phyloP scores from a whole-genome alignment of 331 rosid species.

The Stylosanthes scabra region DNA sequence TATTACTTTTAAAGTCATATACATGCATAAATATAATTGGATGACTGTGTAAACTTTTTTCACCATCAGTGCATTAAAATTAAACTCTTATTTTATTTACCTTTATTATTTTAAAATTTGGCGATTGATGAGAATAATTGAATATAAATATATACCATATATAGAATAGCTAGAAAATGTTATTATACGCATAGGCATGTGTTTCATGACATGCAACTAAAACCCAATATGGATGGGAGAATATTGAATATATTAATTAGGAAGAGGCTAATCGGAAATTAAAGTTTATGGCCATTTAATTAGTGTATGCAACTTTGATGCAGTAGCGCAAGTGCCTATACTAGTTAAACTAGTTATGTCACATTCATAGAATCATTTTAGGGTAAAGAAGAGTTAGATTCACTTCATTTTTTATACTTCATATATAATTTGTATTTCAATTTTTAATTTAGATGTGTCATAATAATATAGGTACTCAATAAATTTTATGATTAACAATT shows the following conservation, averaged over 20 bases:
- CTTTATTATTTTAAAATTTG: too few relatives aligned
- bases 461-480: background rate
- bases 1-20: too few relatives aligned
- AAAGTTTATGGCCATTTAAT: conserved; percentile 12
- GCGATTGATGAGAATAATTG: too few relatives aligned
- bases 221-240: conserved; percentile 30
- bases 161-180: too few relatives aligned
- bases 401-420: background rate
- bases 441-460: background rate
- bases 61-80: too few relatives aligned
- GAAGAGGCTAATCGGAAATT: conserved; percentile 15
- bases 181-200: background rate
- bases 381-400: background rate
- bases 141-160: too few relatives aligned
- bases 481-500: background rate
- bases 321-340: conserved; percentile 10
- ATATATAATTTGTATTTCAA: background rate
- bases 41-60: too few relatives aligned
- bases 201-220: conserved; percentile 21
- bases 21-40: too few relatives aligned
- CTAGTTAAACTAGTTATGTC: conserved; percentile 41
- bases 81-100: too few relatives aligned
- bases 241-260: conserved; percentile 7
- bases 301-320: background rate
- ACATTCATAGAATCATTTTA: conserved; percentile 41